Evolutionary conservation across 2,329 filamentous ascomycete genomes (phyloP).

Genomic region (Aspergillus pseudoviridinutans): DNA sequence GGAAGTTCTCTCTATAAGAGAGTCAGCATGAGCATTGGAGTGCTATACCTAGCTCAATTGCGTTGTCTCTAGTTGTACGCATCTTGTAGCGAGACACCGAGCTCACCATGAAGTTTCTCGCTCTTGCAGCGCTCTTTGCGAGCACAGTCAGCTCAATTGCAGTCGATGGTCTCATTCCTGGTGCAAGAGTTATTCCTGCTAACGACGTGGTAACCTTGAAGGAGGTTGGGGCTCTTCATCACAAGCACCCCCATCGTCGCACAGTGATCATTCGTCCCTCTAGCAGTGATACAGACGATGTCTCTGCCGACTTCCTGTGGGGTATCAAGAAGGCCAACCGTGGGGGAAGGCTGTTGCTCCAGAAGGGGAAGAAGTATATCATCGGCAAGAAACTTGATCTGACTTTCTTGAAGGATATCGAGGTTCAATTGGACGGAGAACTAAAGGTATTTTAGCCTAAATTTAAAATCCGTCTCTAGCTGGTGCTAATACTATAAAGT

Average conservation of each 20-base stretch:
- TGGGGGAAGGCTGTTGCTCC: conserved; percentile 53
- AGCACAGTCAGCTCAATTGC: conserved; percentile 8
- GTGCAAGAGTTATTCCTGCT: conserved; percentile 22
- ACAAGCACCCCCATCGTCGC: conserved; percentile 33
- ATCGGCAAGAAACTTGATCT: conserved; percentile 57
- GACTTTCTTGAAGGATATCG: conserved; percentile 54
- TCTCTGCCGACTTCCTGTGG: conserved; percentile 53
- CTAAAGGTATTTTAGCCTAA: conserved; percentile 36
- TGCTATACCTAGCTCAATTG: neutral
- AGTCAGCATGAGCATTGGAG: neutral
- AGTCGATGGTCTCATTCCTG: conserved; percentile 18
- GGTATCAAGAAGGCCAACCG: conserved; percentile 54
- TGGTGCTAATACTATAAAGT: conserved; percentile 24
- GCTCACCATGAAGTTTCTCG: conserved; percentile 22
- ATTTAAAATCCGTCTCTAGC: neutral
- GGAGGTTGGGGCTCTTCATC: conserved; percentile 21
- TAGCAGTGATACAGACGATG: conserved; percentile 52
- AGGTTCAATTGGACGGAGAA: conserved; percentile 57
- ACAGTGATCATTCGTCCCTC: conserved; percentile 53
- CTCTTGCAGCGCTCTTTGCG: conserved; percentile 17
- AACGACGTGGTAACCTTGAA: conserved; percentile 15
- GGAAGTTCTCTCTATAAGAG: neutral
- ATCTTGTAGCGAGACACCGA: neutral
- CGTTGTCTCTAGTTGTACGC: neutral
- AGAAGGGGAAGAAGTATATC: conserved; percentile 52